These are phyloP conservation scores for Rubroboletus satanas DNA, from an alignment of 768 basidiomycete species.

Conservation along the genomic window DNA sequence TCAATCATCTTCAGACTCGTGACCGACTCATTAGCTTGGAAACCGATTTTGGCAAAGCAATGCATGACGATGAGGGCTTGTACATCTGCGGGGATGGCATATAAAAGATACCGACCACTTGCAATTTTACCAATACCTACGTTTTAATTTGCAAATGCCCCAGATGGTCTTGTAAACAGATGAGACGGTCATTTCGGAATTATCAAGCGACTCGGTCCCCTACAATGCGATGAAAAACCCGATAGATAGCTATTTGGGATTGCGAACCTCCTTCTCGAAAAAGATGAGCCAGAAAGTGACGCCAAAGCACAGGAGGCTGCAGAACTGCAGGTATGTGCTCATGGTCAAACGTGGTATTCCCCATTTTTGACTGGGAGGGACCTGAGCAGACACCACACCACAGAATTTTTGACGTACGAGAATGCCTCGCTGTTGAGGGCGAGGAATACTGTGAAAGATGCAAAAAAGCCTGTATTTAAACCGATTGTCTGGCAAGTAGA, in stretches of 20 bases:
- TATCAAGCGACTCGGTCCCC: constrained; percentile 71
- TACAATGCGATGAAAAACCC: constrained; percentile 26
- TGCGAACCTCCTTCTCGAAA: constrained; percentile 82
- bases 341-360: constrained; percentile 70
- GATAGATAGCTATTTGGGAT: neutral
- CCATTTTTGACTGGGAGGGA: constrained; percentile 59
- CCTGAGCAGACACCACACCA: constrained; percentile 6
- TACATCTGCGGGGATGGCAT: constrained; percentile 56
- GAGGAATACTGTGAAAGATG: constrained; percentile 95
- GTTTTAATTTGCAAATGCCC: constrained; percentile 85
- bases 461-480: constrained; percentile 90
- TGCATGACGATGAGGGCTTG: constrained; percentile 85
- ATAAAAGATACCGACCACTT: neutral
- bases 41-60: constrained; percentile 90
- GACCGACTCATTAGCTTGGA: constrained; percentile 89
- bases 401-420: constrained; percentile 45
- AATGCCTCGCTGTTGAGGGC: constrained; percentile 95
- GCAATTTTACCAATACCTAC: constrained; percentile 41
- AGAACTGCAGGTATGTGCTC: constrained; percentile 80
- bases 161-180: constrained; percentile 94
- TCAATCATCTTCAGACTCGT: constrained; percentile 93
- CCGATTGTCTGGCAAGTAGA: constrained; percentile 98
- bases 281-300: constrained; percentile 88
- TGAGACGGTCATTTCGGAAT: constrained; percentile 85
- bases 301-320: constrained; percentile 72